A percentile compares a stretch with the other conserved stretches of the same genome.
phyloP scores from a whole-genome alignment of 1,284 basidiomycete genomes.

The Ceratobasidium sp. region DNA sequence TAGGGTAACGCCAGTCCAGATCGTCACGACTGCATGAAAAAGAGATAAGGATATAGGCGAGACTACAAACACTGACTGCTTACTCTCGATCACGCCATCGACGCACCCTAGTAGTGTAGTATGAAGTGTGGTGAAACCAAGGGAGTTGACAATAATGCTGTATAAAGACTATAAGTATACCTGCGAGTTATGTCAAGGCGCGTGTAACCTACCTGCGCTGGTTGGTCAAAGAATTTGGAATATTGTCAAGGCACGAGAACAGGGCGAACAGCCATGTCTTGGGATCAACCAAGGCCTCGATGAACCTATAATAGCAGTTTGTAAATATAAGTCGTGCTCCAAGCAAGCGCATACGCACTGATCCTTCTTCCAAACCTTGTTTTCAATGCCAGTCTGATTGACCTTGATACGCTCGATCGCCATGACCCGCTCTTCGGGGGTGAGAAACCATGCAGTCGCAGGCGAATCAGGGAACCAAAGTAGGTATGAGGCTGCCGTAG shows the following conservation, averaged over 20 bases:
- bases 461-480: slow-evolving; percentile 51
- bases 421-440: slow-evolving; percentile 51
- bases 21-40: slow-evolving; percentile 23
- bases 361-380: slow-evolving; percentile 61
- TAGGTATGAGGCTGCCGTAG: slow-evolving; percentile 34
- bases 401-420: slow-evolving; percentile 53
- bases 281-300: slow-evolving; percentile 58
- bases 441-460: slow-evolving; percentile 52
- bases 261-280: slow-evolving; percentile 62
- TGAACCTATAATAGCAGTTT: slow-evolving; percentile 35
- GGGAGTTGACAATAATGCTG: slow-evolving; percentile 59
- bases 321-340: neutral
- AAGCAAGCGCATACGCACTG: slow-evolving; percentile 51
- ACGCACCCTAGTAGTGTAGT: slow-evolving; percentile 62
- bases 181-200: neutral
- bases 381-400: slow-evolving; percentile 57
- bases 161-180: slow-evolving; percentile 47
- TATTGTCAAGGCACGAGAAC: slow-evolving; percentile 53
- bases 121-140: slow-evolving; percentile 55
- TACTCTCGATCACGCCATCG: slow-evolving; percentile 51
- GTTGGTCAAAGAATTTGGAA: slow-evolving; percentile 43
- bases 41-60: neutral
- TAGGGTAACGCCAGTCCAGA: slow-evolving; percentile 38
- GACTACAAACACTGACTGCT: neutral
- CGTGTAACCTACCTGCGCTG: slow-evolving; percentile 28